Conservation (phyloP, 2,329 filamentous ascomycete genomes). For the Aureobasidium musti region DNA sequence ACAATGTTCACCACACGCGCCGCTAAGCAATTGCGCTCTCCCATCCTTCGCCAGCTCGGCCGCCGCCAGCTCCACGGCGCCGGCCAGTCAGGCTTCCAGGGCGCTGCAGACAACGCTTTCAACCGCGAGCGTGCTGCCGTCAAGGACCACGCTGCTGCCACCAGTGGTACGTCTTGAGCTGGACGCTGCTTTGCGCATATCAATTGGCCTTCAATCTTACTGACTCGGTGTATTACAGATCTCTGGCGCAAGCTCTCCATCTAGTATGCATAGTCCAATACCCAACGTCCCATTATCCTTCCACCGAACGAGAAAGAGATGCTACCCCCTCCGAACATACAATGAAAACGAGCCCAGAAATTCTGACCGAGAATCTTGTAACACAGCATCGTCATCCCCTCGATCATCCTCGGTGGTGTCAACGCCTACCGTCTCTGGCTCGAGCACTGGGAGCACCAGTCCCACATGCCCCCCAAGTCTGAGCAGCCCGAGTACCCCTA, state of each 20-base stretch:
- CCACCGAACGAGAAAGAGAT: neutral
- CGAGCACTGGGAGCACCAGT: conserved; percentile 97
- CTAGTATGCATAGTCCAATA: conserved; percentile 62
- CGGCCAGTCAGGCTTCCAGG: conserved; percentile 47
- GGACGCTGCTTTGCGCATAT: neutral
- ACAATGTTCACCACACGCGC: conserved; percentile 31
- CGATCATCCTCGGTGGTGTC: conserved; percentile 67
- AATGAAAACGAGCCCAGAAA: neutral
- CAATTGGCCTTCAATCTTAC: neutral
- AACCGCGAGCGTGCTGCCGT: conserved; percentile 87
- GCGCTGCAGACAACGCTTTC: conserved; percentile 81
- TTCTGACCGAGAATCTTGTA: conserved; percentile 1
- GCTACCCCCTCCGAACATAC: conserved; percentile 28
- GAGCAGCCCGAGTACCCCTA: conserved; percentile 93
- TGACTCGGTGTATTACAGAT: conserved; percentile 54
- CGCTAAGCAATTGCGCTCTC: conserved; percentile 33
- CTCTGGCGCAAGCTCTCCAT: conserved; percentile 95
- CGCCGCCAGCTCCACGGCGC: conserved; percentile 32
- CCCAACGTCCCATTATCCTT: neutral
- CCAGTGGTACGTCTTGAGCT: conserved; percentile 66
- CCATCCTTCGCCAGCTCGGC: conserved; percentile 37
- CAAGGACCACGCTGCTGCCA: conserved; percentile 83
- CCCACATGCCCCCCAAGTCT: conserved; percentile 80
- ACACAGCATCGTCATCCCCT: conserved; percentile 71
- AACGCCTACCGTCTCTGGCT: conserved; percentile 93